phyloP scores from a whole-genome alignment of 257 asterid genomes.

The Fraxinus pennsylvanica region DNA sequence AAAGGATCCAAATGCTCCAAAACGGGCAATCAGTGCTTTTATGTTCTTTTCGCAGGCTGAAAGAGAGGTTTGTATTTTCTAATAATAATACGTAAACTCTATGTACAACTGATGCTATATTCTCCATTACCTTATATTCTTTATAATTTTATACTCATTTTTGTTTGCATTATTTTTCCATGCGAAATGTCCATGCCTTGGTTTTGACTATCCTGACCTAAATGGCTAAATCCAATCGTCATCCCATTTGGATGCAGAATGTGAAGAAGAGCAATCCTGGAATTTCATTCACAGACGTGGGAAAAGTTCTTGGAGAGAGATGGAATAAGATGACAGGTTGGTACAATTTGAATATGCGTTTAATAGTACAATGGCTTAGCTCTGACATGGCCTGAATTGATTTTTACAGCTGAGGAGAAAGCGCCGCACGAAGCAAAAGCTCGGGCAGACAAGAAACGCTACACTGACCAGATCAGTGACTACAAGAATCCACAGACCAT shows the following conservation, averaged over 20 bases:
- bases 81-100: not conserved
- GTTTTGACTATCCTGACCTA: not conserved
- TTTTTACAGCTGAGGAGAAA: slow-evolving; percentile 74
- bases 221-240: not conserved
- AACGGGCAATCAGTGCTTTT: slow-evolving; percentile 77
- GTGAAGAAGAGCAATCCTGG: slow-evolving; percentile 78
- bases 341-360: not conserved
- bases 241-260: slow-evolving; percentile 40
- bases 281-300: slow-evolving; percentile 65
- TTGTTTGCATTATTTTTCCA: not conserved
- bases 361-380: not conserved
- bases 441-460: slow-evolving; percentile 79
- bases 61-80: slow-evolving; percentile 67
- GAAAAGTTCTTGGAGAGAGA: slow-evolving; percentile 77
- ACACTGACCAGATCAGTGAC: slow-evolving; percentile 61
- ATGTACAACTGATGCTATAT: not conserved
- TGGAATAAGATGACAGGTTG: slow-evolving; percentile 89
- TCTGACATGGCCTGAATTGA: slow-evolving; percentile 11
- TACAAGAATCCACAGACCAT: slow-evolving; percentile 65
- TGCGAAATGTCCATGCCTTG: not conserved
- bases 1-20: slow-evolving; percentile 96
- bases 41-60: slow-evolving; percentile 88
- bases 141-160: not conserved
- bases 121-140: not conserved
- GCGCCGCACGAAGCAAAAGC: slow-evolving; percentile 85